Conservation (phyloP, 2,329 filamentous ascomycete genomes). For the Penicillium palitans region DNA sequence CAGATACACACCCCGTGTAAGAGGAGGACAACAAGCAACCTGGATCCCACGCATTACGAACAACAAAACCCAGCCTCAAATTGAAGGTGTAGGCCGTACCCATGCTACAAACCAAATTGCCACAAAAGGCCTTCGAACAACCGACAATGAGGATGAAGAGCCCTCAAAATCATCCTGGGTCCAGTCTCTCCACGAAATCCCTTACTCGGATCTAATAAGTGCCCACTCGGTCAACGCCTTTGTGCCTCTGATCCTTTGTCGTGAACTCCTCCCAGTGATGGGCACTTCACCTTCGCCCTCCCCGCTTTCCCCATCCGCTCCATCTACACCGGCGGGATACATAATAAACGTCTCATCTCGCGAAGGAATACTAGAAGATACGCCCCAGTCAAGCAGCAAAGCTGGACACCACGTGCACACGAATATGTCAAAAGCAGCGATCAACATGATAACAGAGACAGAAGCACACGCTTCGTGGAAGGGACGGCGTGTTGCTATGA, state of each 20-base stretch:
- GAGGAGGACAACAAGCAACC: slow-evolving; percentile 17
- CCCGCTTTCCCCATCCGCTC: not conserved
- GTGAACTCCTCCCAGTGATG: slow-evolving; percentile 34
- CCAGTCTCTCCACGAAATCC: slow-evolving; percentile 39
- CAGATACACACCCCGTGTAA: slow-evolving; percentile 16
- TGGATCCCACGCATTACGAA: slow-evolving; percentile 20
- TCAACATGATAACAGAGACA: slow-evolving; percentile 47
- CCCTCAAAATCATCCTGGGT: slow-evolving; percentile 36
- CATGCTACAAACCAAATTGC: slow-evolving; percentile 20
- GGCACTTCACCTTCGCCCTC: not conserved
- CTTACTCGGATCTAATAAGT: slow-evolving; percentile 43
- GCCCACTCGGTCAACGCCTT: slow-evolving; percentile 42
- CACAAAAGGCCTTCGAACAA: slow-evolving; percentile 17
- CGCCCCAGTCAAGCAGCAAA: slow-evolving; percentile 24
- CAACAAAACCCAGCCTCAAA: slow-evolving; percentile 22
- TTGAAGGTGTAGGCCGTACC: slow-evolving; percentile 29
- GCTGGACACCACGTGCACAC: slow-evolving; percentile 41
- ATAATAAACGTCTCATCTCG: slow-evolving; percentile 38
- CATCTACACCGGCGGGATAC: slow-evolving; percentile 17
- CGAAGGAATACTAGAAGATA: slow-evolving; percentile 38
- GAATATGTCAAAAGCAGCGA: slow-evolving; percentile 44
- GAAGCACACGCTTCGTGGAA: slow-evolving; percentile 36
- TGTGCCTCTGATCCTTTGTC: slow-evolving; percentile 41
- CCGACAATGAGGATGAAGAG: not conserved
- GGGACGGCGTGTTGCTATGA: slow-evolving; percentile 35